Conservation (phyloP, 2,329 filamentous ascomycete genomes). For the Aspergillus ochraceoroseus region DNA sequence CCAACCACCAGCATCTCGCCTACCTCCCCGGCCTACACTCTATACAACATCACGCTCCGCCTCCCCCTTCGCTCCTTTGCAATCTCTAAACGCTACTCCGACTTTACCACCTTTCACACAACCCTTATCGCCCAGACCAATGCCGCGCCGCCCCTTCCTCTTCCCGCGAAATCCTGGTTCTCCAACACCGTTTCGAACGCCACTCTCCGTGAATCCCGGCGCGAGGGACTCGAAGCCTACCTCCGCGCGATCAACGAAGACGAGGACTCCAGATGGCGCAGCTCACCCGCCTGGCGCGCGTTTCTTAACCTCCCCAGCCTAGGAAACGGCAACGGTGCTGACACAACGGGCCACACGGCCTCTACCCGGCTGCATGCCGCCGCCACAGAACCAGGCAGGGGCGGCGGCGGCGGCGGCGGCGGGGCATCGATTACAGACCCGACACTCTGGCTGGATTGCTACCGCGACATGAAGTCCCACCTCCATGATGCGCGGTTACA, state of each 20-base stretch:
- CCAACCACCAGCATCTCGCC: conserved; percentile 48
- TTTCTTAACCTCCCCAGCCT: conserved; percentile 54
- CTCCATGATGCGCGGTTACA: conserved; percentile 57
- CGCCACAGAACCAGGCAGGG: conserved; percentile 37
- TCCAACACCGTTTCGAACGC: conserved; percentile 53
- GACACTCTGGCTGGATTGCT: conserved; percentile 59
- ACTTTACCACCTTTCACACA: conserved; percentile 55
- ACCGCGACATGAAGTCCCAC: conserved; percentile 55
- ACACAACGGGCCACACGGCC: conserved; percentile 23
- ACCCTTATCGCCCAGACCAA: conserved; percentile 50
- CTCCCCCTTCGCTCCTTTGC: conserved; percentile 57
- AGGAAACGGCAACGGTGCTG: conserved; percentile 22
- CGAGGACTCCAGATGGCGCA: conserved; percentile 56
- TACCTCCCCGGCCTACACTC: conserved; percentile 52
- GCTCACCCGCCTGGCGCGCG: conserved; percentile 52
- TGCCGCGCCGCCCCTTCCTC: conserved; percentile 48
- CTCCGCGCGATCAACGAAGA: conserved; percentile 54
- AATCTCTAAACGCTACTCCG: conserved; percentile 60
- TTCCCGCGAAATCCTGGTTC: conserved; percentile 60
- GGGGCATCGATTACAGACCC: conserved; percentile 45
- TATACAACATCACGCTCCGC: conserved; percentile 58
- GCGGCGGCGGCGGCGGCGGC: conserved; percentile 15
- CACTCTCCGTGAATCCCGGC: conserved; percentile 54
- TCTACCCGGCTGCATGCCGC: conserved; percentile 43
- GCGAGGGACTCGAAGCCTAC: conserved; percentile 55